Evolutionary conservation across 176 grass and related monocot genomes (phyloP).

Genomic region (Avena eriantha): DNA sequence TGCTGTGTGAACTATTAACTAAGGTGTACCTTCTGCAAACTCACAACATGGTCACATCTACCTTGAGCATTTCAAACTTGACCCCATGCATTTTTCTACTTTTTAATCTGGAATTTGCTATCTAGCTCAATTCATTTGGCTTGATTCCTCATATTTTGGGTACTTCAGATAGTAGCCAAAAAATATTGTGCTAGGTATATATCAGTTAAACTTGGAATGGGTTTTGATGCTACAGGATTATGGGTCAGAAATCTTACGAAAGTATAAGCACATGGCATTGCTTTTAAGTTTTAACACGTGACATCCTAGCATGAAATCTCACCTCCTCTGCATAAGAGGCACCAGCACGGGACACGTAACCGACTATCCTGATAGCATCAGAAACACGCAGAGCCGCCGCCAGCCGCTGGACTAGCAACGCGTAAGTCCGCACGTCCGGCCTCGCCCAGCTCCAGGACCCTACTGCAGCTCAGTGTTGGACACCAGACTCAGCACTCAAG

Average conservation of each 20-base stretch:
- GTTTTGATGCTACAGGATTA: not conserved
- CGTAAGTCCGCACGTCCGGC: slow-evolving; percentile 71
- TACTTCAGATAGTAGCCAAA: not conserved
- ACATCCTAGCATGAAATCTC: not conserved
- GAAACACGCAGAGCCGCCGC: slow-evolving; percentile 61
- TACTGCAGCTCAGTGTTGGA: slow-evolving; percentile 31
- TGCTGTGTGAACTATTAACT: not conserved
- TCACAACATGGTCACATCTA: not conserved
- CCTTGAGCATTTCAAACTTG: not conserved
- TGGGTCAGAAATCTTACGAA: not conserved
- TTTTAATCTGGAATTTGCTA: not conserved
- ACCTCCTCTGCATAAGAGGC: slow-evolving; percentile 62
- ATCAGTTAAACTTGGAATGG: not conserved
- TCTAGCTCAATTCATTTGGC: not conserved
- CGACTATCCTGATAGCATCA: slow-evolving; percentile 68
- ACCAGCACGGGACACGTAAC: slow-evolving; percentile 61
- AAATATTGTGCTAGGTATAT: not conserved
- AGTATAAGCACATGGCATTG: not conserved
- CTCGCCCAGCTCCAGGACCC: slow-evolving; percentile 67
- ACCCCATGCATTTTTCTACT: not conserved
- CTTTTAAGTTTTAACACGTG: not conserved
- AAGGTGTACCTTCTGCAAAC: not conserved
- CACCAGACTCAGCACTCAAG: slow-evolving; percentile 35
- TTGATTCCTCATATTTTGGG: not conserved
- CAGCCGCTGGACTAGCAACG: slow-evolving; percentile 64